Conservation (phyloP, 306 rosid species). For the Cercis canadensis region DNA sequence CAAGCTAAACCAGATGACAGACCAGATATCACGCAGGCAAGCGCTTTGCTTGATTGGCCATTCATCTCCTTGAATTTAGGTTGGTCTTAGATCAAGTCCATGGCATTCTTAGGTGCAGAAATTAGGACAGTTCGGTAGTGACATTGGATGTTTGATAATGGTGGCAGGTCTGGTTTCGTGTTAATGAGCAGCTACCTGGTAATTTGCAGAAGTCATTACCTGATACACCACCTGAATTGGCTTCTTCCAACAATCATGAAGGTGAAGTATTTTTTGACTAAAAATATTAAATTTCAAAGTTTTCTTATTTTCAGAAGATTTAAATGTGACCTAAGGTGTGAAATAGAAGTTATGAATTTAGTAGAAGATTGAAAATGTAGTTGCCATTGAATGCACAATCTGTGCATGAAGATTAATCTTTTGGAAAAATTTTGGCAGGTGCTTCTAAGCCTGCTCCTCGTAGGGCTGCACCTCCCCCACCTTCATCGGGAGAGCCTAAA, state of each 20-base stretch:
- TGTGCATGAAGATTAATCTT: neutral
- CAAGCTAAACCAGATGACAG: conserved; percentile 91
- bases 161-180: conserved; percentile 96
- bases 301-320: conserved; percentile 11
- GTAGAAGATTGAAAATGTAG: conserved; percentile 16
- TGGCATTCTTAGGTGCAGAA: conserved; percentile 62
- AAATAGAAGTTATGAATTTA: neutral
- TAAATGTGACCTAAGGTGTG: conserved; percentile 26
- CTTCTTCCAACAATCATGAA: conserved; percentile 57
- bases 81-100: conserved; percentile 88
- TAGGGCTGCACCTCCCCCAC: conserved; percentile 82
- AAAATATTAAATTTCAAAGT: neutral
- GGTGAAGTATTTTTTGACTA: conserved; percentile 46
- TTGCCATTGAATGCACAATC: neutral
- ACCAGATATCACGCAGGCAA: conserved; percentile 99
- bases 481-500: conserved; percentile 66
- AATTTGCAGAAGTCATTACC: conserved; percentile 88
- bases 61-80: conserved; percentile 99
- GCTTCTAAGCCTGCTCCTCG: conserved; percentile 60
- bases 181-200: conserved; percentile 82
- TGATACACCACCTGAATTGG: conserved; percentile 74
- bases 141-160: conserved; percentile 38
- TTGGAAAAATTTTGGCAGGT: conserved; percentile 58
- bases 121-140: conserved; percentile 49
- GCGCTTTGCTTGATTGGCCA: conserved; percentile 99